phyloP scores from a whole-genome alignment of 2,329 filamentous ascomycete genomes.

The Aureobasidium mangrovei region DNA sequence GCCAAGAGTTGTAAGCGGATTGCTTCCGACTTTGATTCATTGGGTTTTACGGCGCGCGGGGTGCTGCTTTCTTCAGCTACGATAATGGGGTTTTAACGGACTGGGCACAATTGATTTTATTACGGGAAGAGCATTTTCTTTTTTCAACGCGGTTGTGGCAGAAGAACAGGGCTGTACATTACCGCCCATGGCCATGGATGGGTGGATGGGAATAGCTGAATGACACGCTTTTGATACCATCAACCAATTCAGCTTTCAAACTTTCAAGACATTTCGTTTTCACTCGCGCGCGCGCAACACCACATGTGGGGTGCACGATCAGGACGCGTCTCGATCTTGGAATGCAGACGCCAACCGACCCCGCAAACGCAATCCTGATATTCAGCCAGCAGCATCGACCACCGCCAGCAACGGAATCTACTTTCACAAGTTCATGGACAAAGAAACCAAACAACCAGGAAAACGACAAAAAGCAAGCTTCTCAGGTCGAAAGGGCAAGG shows the following conservation, averaged over 20 bases:
- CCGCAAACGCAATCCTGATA: too few species aligned
- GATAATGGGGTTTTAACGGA: slow-evolving; percentile 18
- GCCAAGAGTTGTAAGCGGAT: slow-evolving; percentile 78
- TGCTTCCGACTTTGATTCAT: slow-evolving; percentile 15
- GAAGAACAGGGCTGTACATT: slow-evolving; percentile 55
- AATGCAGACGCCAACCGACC: too few species aligned
- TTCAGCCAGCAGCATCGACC: too few species aligned
- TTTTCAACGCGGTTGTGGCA: slow-evolving; percentile 7
- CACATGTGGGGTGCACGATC: too few species aligned
- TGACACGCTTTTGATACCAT: slow-evolving; percentile 16
- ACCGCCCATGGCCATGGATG: slow-evolving; percentile 52
- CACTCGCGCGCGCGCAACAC: too few species aligned
- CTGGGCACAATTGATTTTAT: slow-evolving; percentile 14
- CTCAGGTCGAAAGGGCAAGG: too few species aligned
- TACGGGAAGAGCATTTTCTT: slow-evolving; percentile 13
- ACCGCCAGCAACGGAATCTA: too few species aligned
- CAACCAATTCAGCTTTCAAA: slow-evolving; percentile 9
- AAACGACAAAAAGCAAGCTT: too few species aligned
- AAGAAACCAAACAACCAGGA: too few species aligned
- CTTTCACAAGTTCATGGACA: too few species aligned
- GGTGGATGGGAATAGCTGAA: slow-evolving; percentile 14
- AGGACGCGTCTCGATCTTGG: too few species aligned
- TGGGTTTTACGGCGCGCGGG: slow-evolving; percentile 18
- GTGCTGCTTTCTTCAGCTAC: slow-evolving; percentile 15
- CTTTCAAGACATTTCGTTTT: neutral